These are phyloP conservation scores for Phytopythium oedochilum DNA, from an alignment of 352 stramenopile genomes.

Conservation along the genomic window DNA sequence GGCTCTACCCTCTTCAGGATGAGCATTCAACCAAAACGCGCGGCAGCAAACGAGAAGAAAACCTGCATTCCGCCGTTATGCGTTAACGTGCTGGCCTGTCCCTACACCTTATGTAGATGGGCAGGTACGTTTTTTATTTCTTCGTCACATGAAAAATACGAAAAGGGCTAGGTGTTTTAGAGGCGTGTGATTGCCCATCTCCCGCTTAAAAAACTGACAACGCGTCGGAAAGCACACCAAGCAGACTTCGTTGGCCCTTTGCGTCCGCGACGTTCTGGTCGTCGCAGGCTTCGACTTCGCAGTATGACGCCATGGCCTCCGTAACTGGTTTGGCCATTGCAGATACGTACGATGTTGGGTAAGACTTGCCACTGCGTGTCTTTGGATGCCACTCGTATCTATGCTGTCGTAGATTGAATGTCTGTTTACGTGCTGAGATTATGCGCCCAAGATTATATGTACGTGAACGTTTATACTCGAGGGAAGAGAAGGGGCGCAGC, in stretches of 20 bases:
- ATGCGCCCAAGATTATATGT: too few relatives aligned
- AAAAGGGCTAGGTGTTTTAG: too few relatives aligned
- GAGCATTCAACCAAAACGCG: constrained; percentile 14
- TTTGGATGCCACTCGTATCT: neutral
- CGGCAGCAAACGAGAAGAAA: neutral
- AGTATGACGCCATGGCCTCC: too few relatives aligned
- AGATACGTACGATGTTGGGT: neutral
- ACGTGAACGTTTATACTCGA: too few relatives aligned
- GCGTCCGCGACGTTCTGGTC: too few relatives aligned
- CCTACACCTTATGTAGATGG: too few relatives aligned
- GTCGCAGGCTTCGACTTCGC: too few relatives aligned
- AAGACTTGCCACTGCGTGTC: neutral
- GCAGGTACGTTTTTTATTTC: neutral
- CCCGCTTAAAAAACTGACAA: neutral
- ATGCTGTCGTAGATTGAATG: neutral
- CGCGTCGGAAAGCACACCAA: neutral
- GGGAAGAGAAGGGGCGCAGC: too few relatives aligned
- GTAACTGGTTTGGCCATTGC: too few relatives aligned
- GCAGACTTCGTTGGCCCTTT: neutral
- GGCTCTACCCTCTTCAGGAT: constrained; percentile 17
- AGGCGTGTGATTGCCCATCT: neutral
- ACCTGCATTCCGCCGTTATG: neutral
- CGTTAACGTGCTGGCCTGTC: too few relatives aligned
- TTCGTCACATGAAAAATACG: neutral
- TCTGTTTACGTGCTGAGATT: neutral